Evolutionary conservation across 2,329 filamentous ascomycete species (phyloP).

Genomic region (Ceratocystis cubensis): DNA sequence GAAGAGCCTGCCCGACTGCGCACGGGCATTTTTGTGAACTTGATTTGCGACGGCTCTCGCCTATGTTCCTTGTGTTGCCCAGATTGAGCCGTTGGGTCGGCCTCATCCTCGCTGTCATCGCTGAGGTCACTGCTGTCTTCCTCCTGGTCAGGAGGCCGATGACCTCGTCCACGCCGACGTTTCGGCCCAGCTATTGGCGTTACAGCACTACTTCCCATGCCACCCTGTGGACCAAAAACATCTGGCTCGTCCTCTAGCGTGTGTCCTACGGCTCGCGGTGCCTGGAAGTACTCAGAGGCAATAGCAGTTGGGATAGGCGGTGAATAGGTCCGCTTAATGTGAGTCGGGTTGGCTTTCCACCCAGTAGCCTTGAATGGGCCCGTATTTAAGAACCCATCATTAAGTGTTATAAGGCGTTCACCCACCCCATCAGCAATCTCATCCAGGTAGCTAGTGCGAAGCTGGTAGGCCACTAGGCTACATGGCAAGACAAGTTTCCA

Average conservation of each 20-base stretch:
- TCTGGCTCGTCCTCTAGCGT: conserved; percentile 60
- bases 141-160: conserved; percentile 57
- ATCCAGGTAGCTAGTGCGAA: conserved; percentile 67
- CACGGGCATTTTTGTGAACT: conserved; percentile 91
- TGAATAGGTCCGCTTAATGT: conserved; percentile 73
- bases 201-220: conserved; percentile 53
- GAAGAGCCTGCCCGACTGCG: conserved; percentile 78
- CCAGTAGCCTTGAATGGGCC: conserved; percentile 72
- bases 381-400: conserved; percentile 66
- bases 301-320: conserved; percentile 74
- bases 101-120: conserved; percentile 72
- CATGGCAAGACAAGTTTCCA: neutral
- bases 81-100: conserved; percentile 43
- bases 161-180: conserved; percentile 51
- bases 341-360: conserved; percentile 60
- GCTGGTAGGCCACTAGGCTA: conserved; percentile 70
- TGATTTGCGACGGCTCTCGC: conserved; percentile 73
- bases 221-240: conserved; percentile 58
- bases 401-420: conserved; percentile 70
- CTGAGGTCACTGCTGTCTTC: conserved; percentile 76
- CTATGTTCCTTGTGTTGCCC: conserved; percentile 34
- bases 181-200: conserved; percentile 56
- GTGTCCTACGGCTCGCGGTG: conserved; percentile 49
- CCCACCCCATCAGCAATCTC: conserved; percentile 74
- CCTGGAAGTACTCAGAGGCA: conserved; percentile 72